These are phyloP conservation scores for Penicillium subrubescens DNA, from an alignment of 495 filamentous ascomycete species.

Conservation along the genomic window DNA sequence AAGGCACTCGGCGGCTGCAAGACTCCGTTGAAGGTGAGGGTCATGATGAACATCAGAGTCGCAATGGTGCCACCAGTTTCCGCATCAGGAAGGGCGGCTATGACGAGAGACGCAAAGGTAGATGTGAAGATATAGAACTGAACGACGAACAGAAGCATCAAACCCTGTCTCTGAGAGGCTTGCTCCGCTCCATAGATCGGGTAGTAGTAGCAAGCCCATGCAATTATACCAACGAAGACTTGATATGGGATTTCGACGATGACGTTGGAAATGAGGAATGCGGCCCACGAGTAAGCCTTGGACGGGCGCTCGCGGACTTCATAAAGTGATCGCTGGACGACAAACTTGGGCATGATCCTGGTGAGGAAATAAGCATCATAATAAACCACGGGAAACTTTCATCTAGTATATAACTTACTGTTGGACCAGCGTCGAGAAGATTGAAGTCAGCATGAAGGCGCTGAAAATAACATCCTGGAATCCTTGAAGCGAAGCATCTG, in stretches of 20 bases:
- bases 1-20: constrained; percentile 53
- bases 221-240: constrained; percentile 59
- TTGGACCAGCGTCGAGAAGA: constrained; percentile 72
- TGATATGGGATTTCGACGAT: constrained; percentile 75
- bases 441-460: constrained; percentile 79
- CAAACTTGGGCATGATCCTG: constrained; percentile 73
- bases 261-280: constrained; percentile 69
- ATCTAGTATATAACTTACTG: constrained; percentile 28
- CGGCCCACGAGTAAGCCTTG: constrained; percentile 73
- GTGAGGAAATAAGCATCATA: neutral
- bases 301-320: constrained; percentile 68
- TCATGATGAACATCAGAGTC: constrained; percentile 62
- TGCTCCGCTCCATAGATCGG: constrained; percentile 48
- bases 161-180: constrained; percentile 40
- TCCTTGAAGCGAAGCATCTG: constrained; percentile 69
- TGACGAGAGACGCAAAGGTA: constrained; percentile 64
- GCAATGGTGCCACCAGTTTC: constrained; percentile 59
- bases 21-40: constrained; percentile 64
- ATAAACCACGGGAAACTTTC: neutral
- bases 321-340: constrained; percentile 66
- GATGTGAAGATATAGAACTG: constrained; percentile 70
- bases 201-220: constrained; percentile 66
- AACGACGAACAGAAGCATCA: constrained; percentile 57
- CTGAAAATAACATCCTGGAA: constrained; percentile 84
- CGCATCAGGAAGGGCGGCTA: constrained; percentile 52